Evolutionary conservation across 306 rosid genomes (phyloP), one percentile per base, ranked within the genome.

Genomic region (Senna siamea): DNA sequence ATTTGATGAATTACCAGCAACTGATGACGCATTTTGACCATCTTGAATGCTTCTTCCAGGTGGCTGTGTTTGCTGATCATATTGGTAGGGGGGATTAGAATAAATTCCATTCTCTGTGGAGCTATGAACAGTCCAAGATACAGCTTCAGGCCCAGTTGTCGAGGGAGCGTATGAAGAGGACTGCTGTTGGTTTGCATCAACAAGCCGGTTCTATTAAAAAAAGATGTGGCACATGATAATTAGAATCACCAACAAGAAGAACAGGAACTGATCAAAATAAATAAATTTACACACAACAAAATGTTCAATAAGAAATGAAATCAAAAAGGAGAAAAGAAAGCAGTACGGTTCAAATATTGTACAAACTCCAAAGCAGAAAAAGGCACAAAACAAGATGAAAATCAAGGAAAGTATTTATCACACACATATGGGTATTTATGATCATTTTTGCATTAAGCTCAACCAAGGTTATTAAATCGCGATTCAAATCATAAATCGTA

Each of bases 1-100:
- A 87, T 86, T 92, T 20, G 98, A 85, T 72, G 98, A 83, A 87
- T 88, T 92, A 86, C 89, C 86, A 69, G 95, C 84, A 74, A 89
- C 87, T 66, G 92, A 77, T 69, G 95, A 66, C 60, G 75, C 71
- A 73, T 78, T 82, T 71, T 81, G 90, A 66, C 95, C 83, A 50
- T 89, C 92, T 83, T 89, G 92, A 63, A 78, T 73, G 80, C 80
- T 83, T 83, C 85, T 79, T 69, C 80, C 92, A 56, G 97, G 85
- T n/a, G 85, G 90, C 77, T 83, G 96, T 51, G 82, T 50, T 37
- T 77, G 87, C 63, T 88, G 93, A 77, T 87, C 89, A 75, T 95
- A 92, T 81, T 87, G 93, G 79, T 88, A 92, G 44, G 88, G 46
- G 55, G 89, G 78, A 64, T 88, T 93, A 43, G 92, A 58, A 79